Base-by-base conservation (phyloP, 495 filamentous ascomycete species). In the Chaetomium fimeti region DNA sequence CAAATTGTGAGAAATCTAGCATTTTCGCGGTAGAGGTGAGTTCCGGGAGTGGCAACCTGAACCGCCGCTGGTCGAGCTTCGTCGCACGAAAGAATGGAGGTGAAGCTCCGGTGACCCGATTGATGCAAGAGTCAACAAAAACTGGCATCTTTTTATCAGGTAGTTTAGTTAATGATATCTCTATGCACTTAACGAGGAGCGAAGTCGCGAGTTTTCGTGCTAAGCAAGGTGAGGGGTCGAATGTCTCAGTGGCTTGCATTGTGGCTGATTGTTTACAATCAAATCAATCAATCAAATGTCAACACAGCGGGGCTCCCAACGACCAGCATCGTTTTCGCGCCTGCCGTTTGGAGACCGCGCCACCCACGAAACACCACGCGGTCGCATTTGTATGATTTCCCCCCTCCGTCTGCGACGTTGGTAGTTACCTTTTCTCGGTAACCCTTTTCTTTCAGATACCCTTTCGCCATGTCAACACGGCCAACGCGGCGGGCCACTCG, bases 401-500 rank as follows among this genome's bases (percentile, higher is more conserved):
- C 9, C 43, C 48, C 18, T 28, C 24, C 38, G 16, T 28, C 18
- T 25, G 45, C 4, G 56, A 58, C 15, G 29, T n/a, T n/a, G n/a
- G n/a, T n/a, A n/a, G n/a, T n/a, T 20, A 57, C 20, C 40, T 38
- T 56, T 47, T 16, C 20, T 28, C 53, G 28, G 47, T 9, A 27
- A 24, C 51, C 13, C 28, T 60, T 11, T 57, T 60, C 53, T 47
- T 45, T 24, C 43, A 20, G 38, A 43, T 32, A 66, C 28, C 52
- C 54, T 40, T 42, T 42, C 52, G 18, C 42, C 70, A 89, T 90
- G 76, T 87, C 89, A 65, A 84, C 85, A 68, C 81, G 93, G 71
- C 87, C 91, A 25, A 85, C 90, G 61, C 85, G 93, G 71, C 85
- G 92, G 66, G 88, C 89, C 29, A 72, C 89, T 29, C 83, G 89